Evolutionary conservation across 2,329 filamentous ascomycete genomes (phyloP).

Genomic region (Exutisphaerella laricina): DNA sequence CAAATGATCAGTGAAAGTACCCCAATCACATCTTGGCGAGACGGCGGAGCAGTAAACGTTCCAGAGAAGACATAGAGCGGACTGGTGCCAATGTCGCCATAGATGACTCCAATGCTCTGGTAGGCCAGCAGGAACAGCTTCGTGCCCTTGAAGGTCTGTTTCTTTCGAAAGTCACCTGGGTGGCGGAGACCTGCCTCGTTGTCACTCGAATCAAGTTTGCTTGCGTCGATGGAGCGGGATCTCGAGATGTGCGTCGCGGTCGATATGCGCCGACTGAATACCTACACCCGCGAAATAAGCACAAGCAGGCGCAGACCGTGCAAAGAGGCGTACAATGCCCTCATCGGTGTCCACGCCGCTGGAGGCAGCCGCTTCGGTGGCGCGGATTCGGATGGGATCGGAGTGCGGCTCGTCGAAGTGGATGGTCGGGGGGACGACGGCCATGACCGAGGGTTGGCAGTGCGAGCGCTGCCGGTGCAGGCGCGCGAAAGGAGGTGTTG

Average conservation of each 20-base stretch:
- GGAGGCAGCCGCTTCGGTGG: background rate
- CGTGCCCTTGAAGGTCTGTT: constrained; percentile 31
- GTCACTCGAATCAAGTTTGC: constrained; percentile 7
- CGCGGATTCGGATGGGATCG: background rate
- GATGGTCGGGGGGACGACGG: background rate
- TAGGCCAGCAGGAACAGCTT: constrained; percentile 50
- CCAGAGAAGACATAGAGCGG: constrained; percentile 67
- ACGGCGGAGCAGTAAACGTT: constrained; percentile 54
- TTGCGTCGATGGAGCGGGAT: constrained; percentile 12
- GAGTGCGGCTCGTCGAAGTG: background rate
- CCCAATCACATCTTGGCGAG: constrained; percentile 55
- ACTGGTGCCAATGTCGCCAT: constrained; percentile 62
- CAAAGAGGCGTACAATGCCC: constrained; percentile 4
- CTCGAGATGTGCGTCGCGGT: constrained; percentile 8
- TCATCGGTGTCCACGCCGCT: constrained; percentile 4
- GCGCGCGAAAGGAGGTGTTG: too few species aligned
- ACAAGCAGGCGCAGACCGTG: background rate
- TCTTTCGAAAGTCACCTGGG: constrained; percentile 25
- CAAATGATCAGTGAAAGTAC: constrained; percentile 64
- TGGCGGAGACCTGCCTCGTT: constrained; percentile 24
- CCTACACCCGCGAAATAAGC: constrained; percentile 4
- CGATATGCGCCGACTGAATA: constrained; percentile 18
- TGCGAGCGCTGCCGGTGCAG: background rate
- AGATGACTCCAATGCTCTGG: constrained; percentile 62
- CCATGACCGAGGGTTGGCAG: too few species aligned